These are phyloP conservation scores for Aspergillus alliaceus DNA, from an alignment of 2,329 filamentous ascomycete genomes.

Conservation along the genomic window DNA sequence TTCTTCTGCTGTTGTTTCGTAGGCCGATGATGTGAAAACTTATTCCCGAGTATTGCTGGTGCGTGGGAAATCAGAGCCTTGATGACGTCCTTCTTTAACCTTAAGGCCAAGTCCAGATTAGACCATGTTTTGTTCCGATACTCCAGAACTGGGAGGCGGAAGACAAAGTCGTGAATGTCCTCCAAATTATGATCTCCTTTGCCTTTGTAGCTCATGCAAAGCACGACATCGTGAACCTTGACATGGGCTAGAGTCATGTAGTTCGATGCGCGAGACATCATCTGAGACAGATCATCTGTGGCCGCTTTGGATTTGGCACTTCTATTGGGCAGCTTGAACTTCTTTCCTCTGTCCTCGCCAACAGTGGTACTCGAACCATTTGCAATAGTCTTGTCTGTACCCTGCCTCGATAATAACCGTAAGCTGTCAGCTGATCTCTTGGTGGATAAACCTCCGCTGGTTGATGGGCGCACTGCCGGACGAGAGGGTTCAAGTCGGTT, in stretches of 20 bases:
- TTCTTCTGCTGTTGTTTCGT: conserved; percentile 75
- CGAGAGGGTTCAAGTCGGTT: conserved; percentile 17
- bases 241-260: conserved; percentile 98
- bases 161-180: conserved; percentile 96
- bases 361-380: conserved; percentile 28
- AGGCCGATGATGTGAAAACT: conserved; percentile 85
- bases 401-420: conserved; percentile 33
- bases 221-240: conserved; percentile 89
- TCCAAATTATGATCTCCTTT: conserved; percentile 93
- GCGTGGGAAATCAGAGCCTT: conserved; percentile 93
- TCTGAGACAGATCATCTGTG: conserved; percentile 89
- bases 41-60: conserved; percentile 95
- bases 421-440: conserved; percentile 46
- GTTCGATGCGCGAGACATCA: conserved; percentile 92
- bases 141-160: conserved; percentile 89
- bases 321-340: conserved; percentile 47
- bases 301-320: conserved; percentile 61
- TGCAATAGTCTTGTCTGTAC: conserved; percentile 38
- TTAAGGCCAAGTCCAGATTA: conserved; percentile 88
- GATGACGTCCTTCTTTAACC: conserved; percentile 91
- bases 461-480: conserved; percentile 26
- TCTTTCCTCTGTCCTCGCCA: conserved; percentile 50
- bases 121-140: conserved; percentile 99
- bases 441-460: conserved; percentile 34
- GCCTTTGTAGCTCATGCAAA: conserved; percentile 95